Evolutionary conservation across 176 grass and related monocot genomes (phyloP), one percentile per base, ranked within the genome.

Genomic region (Zoysia pacifica): DNA sequence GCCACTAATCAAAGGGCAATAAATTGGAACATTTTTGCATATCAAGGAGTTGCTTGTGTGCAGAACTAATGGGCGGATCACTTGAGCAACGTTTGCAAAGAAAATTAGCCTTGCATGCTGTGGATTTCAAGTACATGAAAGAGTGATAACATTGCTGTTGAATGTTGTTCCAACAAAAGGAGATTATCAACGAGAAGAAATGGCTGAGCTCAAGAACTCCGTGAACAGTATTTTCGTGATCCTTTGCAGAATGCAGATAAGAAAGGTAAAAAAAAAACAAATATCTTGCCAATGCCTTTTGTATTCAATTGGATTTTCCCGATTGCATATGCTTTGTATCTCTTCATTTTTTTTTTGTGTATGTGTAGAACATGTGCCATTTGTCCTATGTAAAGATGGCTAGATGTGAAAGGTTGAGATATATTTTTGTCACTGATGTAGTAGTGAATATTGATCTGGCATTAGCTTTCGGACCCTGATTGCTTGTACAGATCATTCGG

Each of bases 141-240:
- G 39, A 1, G 12, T 15, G 6, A 55, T 38, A 54, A 43, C 4
- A 7, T 9, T 64, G n/a, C 47, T 45, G 37, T 11, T 52, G 35
- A 51, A 52, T 11, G 9, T 61, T 61, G 7, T 5, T 15, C n/a
- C 54, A 6, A 5, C 16, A 16, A 70, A 28, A 42, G 15, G 71
- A 60, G 10, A 48, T 3, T 6, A 7, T 69, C 10, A 40, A 49
- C 10, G 61, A 14, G 11, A 49, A 50, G 35, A 61, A 69, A 42
- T 60, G 60, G 2, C 11, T 39, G 11, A 62, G 35, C 38, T 84
- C 46, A n/a, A 52, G 65, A 84, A 77, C 45, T 16, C 45, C 9
- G 0, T 41, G 38, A 15, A 82, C 62, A 51, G 35, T 4, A 1
- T 76, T 14, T 15, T 54, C 51, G 2, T 4, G 15, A 9, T 16